Base-by-base conservation (phyloP, 108 stramenopile species). In the Mayamaea pseudoterrestris region DNA sequence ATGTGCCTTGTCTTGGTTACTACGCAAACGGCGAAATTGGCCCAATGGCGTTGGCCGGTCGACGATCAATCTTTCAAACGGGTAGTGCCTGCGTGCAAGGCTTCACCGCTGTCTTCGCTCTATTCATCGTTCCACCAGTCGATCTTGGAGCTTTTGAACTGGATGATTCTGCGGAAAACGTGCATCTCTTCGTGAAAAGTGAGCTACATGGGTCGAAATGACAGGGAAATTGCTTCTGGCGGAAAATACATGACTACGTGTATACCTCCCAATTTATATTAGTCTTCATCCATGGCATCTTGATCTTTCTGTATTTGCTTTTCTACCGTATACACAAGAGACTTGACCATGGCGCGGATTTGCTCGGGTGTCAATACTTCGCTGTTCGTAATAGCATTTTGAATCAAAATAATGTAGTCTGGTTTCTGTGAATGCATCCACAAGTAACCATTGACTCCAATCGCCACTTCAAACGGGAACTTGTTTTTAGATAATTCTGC, bases 371-470 rank as follows among this genome's bases (percentile, higher is more conserved):
- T 74, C 69, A 89, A 41, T 7, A 83, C 78, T 57, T 81, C 69
- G 41, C 70, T 73, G 40, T 89, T 89, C 36, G 50, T 41, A 55
- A 89, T 78, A 8, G 87, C 87, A 66, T 82, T 89, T 30, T 65
- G 56, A 27, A 89, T 66, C 45, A 81, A 39, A 37, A 89, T 78
- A 7, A 78, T 81, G 57, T 78, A 71, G 40, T 79, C 74, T 28
- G 80, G 63, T 14, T 48, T 17, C 1, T 47, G 53, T 47, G 62
- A 63, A 56, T 83, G 74, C 22, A 89, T 68, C 87, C 87, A 89
- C 27, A 89, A 45, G 48, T 68, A 61, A 13, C 87, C 87, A 66
- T 89, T 89, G 53, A 80, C 76, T 16, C 87, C 87, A 11, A 89
- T 53, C 27, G 68, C 63, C 37, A 89, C 54, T 63, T 89, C 87